phyloP scores from a whole-genome alignment of 768 basidiomycete genomes.

The Rubroboletus pulcherrimus region DNA sequence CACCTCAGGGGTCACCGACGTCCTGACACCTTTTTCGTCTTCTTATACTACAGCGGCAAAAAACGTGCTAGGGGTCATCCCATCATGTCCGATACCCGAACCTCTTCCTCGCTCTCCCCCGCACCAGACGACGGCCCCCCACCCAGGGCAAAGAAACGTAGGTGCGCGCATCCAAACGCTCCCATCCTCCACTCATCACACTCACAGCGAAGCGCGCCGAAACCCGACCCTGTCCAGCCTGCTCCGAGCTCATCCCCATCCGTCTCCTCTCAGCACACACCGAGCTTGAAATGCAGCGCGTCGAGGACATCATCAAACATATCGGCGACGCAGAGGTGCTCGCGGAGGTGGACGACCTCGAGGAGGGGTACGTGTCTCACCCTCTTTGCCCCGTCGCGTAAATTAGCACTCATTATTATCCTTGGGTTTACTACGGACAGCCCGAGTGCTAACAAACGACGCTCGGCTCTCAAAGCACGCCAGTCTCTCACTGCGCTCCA shows the following conservation, averaged over 20 bases:
- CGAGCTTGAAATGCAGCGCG: constrained; percentile 62
- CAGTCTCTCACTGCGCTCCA: constrained; percentile 33
- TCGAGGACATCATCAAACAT: constrained; percentile 61
- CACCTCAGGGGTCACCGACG: not conserved
- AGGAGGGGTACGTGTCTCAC: constrained; percentile 47
- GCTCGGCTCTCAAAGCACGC: constrained; percentile 45
- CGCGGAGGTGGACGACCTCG: constrained; percentile 44
- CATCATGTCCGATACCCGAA: constrained; percentile 10
- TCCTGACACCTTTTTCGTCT: not conserved
- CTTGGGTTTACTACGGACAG: constrained; percentile 28
- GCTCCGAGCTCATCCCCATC: constrained; percentile 66
- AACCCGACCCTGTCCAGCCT: constrained; percentile 72
- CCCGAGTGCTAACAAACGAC: constrained; percentile 26
- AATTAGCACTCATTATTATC: constrained; percentile 31
- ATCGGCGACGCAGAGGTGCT: constrained; percentile 60
- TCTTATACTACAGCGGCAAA: constrained; percentile 39
- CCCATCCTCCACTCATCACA: not conserved
- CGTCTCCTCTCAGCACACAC: constrained; percentile 66
- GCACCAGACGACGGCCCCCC: constrained; percentile 26
- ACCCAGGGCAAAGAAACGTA: constrained; percentile 48
- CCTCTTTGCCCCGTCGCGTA: not conserved
- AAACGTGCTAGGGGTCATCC: constrained; percentile 39
- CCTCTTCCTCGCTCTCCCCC: constrained; percentile 35
- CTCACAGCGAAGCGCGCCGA: constrained; percentile 65
- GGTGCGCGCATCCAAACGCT: constrained; percentile 17